Base-by-base conservation (phyloP, 2,329 filamentous ascomycete species). In the Ophiostoma triangulosporum region DNA sequence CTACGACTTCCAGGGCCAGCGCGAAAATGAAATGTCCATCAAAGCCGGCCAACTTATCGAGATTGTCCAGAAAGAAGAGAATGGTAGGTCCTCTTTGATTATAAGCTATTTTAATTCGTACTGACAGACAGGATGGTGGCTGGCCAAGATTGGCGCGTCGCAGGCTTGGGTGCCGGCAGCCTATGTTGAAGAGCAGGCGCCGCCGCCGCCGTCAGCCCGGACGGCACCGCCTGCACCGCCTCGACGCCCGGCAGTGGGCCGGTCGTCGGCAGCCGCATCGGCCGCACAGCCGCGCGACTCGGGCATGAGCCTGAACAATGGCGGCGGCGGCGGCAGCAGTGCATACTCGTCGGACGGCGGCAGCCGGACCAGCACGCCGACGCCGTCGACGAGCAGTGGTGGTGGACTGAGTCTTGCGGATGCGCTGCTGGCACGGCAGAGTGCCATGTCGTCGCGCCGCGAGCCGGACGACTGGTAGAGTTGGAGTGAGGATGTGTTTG, bases 131-230 rank as follows among this genome's bases (percentile, higher is more conserved):
- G 43, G 93, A 52, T 98, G 93, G 93, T 97, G 91, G 91, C 75
- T 97, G 48, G 93, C 84, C 58, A 91, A 88, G 72, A 86, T 84
- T 57, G 69, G 60, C 6, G 61, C 61, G 4, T 79, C 80, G n/a
- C 88, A 93, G 68, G 93, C 89, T 51, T 98, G 93, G 93, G 81
- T 93, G 3, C 93, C 93, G 0, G 86, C 90, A 20, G 88, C 91
- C 20, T 98, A 98, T 63, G 84, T 98, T 8, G 86, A 97, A 69
- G 90, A 96, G 69, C 78, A 86, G 64, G 72, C 75, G 8, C 74
- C 80, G 17, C 74, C 76, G 38, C 74, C 80, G 1, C 76, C 80
- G 3, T 77, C 78, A 12, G 72, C 76, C 7, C 76, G 82, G 9
- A 78, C 80, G 24, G 76, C 82, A 6, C 83, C 86, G 14, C 83